A percentile compares a stretch with the other conserved stretches of the same genome.
These are phyloP conservation scores for Pneumocystis wakefieldiae DNA, from an alignment of 1,139 yeast species.

Conservation along the genomic window DNA sequence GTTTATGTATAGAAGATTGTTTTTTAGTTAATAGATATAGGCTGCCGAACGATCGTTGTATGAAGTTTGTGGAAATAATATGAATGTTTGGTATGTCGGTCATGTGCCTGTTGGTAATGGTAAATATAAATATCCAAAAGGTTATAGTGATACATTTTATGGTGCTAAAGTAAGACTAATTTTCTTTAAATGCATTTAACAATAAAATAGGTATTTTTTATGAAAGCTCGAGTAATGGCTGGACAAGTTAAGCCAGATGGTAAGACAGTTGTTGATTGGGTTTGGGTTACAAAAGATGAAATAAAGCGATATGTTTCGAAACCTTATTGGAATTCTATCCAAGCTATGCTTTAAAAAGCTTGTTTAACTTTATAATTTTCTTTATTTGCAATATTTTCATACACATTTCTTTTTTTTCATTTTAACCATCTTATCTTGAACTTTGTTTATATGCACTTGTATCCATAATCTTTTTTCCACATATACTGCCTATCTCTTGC, in stretches of 20 bases:
- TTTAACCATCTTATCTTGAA: background rate
- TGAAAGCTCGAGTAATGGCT: constrained; percentile 82
- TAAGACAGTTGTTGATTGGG: constrained; percentile 33
- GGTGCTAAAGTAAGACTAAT: constrained; percentile 2
- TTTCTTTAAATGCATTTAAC: background rate
- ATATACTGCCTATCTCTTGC: background rate
- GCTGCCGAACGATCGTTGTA: constrained; percentile 63
- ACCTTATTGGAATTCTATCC: constrained; percentile 27
- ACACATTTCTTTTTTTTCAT: background rate
- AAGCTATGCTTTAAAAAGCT: constrained; percentile 1
- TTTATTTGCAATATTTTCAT: background rate
- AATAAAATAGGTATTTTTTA: constrained; percentile 41
- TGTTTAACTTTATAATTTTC: background rate
- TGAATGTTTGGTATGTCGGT: constrained; percentile 83
- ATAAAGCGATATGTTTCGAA: constrained; percentile 39
- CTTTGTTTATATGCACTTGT: background rate
- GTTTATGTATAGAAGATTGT: background rate
- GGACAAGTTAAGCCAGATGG: constrained; percentile 47
- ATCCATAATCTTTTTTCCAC: background rate
- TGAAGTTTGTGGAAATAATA: constrained; percentile 53
- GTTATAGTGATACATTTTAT: constrained; percentile 1
- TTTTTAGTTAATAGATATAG: background rate
- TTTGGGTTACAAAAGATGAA: constrained; percentile 82
- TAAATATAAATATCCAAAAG: background rate
- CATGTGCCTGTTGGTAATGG: constrained; percentile 53